Evolutionary conservation across 495 filamentous ascomycete genomes (phyloP).

Genomic region (Xylaria intraflava): DNA sequence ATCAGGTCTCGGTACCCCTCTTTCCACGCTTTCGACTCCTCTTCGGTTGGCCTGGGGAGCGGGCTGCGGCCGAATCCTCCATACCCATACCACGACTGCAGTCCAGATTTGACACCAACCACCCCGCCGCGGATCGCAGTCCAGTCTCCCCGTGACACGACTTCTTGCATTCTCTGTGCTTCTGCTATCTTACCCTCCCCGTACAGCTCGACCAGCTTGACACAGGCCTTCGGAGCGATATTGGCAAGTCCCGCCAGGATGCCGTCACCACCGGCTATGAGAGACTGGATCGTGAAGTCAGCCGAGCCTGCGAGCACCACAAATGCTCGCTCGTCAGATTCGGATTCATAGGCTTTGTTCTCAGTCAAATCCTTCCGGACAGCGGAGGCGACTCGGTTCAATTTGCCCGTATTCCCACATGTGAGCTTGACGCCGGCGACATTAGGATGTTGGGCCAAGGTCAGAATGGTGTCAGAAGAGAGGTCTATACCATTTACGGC

Average conservation of each 20-base stretch:
- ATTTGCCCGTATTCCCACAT: conserved; percentile 79
- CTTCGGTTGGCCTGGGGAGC: conserved; percentile 47
- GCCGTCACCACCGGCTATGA: conserved; percentile 66
- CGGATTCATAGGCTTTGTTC: conserved; percentile 18
- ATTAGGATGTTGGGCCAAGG: conserved; percentile 65
- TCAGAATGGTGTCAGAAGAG: conserved; percentile 71
- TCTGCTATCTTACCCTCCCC: conserved; percentile 60
- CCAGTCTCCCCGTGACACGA: conserved; percentile 72
- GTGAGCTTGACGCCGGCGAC: conserved; percentile 82
- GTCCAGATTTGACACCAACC: conserved; percentile 73
- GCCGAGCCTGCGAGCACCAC: conserved; percentile 77
- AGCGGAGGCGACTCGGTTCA: conserved; percentile 59
- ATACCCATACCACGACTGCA: conserved; percentile 71
- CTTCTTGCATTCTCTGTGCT: conserved; percentile 61
- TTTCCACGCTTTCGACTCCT: conserved; percentile 50
- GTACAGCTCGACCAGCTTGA: conserved; percentile 67
- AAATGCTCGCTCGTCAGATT: conserved; percentile 52
- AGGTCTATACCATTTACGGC: conserved; percentile 78
- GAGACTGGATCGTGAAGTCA: conserved; percentile 76
- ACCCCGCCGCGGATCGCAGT: conserved; percentile 73
- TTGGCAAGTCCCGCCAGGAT: conserved; percentile 80
- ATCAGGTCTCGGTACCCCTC: conserved; percentile 68
- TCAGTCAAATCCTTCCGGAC: not conserved
- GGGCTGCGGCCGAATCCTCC: conserved; percentile 60
- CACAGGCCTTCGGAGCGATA: conserved; percentile 65